Evolutionary conservation across 305 asterid genomes (phyloP).

Genomic region (Fraxinus dipetala): DNA sequence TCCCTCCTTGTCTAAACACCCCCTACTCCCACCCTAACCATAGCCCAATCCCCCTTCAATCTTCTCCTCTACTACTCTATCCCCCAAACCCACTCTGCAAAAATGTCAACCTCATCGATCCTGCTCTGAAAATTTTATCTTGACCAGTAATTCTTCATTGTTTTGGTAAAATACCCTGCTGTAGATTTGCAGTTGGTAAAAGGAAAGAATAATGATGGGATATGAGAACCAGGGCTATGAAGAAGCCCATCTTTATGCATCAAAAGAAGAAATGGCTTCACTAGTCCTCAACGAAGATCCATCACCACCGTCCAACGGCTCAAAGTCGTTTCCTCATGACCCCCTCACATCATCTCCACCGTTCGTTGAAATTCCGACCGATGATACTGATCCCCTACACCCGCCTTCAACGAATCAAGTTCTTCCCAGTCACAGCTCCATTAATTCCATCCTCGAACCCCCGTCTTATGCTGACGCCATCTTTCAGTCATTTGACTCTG

Average conservation of each 20-base stretch:
- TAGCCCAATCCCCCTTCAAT: background rate
- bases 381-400: slow-evolving; percentile 32
- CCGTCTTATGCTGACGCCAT: slow-evolving; percentile 95
- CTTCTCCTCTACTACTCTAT: background rate
- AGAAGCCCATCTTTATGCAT: slow-evolving; percentile 48
- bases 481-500: slow-evolving; percentile 76
- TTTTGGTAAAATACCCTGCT: background rate
- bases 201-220: slow-evolving; percentile 53
- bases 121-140: background rate
- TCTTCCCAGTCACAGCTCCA: slow-evolving; percentile 49
- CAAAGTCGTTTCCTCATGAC: slow-evolving; percentile 35
- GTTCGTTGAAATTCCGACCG: slow-evolving; percentile 42
- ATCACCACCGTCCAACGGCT: slow-evolving; percentile 37
- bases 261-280: slow-evolving; percentile 64
- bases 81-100: background rate
- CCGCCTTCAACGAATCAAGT: slow-evolving; percentile 36
- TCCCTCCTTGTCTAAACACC: slow-evolving; percentile 20
- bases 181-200: slow-evolving; percentile 11
- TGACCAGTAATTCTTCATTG: background rate
- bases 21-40: background rate
- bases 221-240: slow-evolving; percentile 56
- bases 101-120: slow-evolving; percentile 10
- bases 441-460: slow-evolving; percentile 78
- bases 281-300: slow-evolving; percentile 49
- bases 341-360: slow-evolving; percentile 49